Evolutionary conservation across 805 yeast species (phyloP), one percentile per base, ranked within the genome.

Genomic region (Ogataea pilisensis): DNA sequence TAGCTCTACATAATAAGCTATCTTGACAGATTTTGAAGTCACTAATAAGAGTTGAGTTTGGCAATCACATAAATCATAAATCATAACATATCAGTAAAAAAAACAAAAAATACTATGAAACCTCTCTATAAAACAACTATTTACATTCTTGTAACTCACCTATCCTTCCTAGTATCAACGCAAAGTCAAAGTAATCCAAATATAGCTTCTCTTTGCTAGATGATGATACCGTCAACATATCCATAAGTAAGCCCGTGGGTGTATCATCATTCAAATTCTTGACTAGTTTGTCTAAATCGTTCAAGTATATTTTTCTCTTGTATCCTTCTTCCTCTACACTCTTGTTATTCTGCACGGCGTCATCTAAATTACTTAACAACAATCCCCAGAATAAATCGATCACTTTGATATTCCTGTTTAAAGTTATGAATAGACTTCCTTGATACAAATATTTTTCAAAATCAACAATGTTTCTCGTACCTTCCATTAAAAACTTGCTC

Each of bases 161-260:
- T 16, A 75, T 43, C 44, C 72, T 69, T 1, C 80, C 82, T 42
- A 76, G 45, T 9, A 73, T 54, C 40, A 65, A 59, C 5, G 72
- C 78, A 50, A 76, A 71, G 48, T 76, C 80, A 30, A 64, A 49
- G 42, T 70, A 72, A 4, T 61, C 62, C 17, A 75, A 46, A 24
- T 50, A 54, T 1, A 55, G 54, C 22, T 66, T 58, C n/a, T 49
- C 49, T n/a, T n/a, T n/a, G 0, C 73, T 72, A 17, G 61, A 52
- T 1, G 71, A 64, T 1, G 70, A 72, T 11, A 66, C 61, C 8
- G 69, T 64, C 18, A 74, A 54, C 79, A 75, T 74, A 39, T 70
- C 73, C n/a, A 68, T 50, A 8, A 73, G 45, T 3, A 69, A 46
- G 2, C 53, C 42, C 2, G 57, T 61, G 5, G 66, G 63, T 7